These are phyloP conservation scores for Amylocarpus encephaloides DNA, from an alignment of 2,329 filamentous ascomycete genomes.

Conservation along the genomic window DNA sequence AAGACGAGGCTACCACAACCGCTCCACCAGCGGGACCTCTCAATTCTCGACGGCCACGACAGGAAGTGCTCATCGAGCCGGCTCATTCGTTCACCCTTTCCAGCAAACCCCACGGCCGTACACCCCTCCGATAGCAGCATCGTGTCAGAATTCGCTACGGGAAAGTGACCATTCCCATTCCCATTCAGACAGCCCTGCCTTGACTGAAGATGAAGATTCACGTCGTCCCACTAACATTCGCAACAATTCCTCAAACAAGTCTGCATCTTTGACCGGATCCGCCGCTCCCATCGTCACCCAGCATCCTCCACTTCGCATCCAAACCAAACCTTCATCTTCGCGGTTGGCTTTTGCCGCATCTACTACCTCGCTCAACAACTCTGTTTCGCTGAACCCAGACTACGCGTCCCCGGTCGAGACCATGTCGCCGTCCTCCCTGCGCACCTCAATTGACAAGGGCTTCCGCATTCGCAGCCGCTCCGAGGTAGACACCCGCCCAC, in stretches of 20 bases:
- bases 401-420: constrained; percentile 23
- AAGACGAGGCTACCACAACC: constrained; percentile 39
- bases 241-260: constrained; percentile 22
- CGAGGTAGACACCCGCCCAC: constrained; percentile 49
- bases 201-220: constrained; percentile 29
- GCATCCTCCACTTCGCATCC: constrained; percentile 17
- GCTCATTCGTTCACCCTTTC: constrained; percentile 55
- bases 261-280: constrained; percentile 15
- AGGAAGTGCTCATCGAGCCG: constrained; percentile 39
- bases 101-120: constrained; percentile 57
- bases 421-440: constrained; percentile 42
- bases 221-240: constrained; percentile 15
- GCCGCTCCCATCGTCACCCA: constrained; percentile 16
- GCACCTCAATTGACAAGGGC: constrained; percentile 51
- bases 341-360: constrained; percentile 25
- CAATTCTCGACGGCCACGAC: constrained; percentile 51
- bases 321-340: constrained; percentile 26
- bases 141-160: constrained; percentile 50
- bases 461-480: constrained; percentile 57
- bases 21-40: constrained; percentile 50
- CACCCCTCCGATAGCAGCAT: constrained; percentile 46
- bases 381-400: constrained; percentile 17
- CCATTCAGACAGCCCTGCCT: constrained; percentile 28
- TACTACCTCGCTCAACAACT: constrained; percentile 22
- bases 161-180: constrained; percentile 37